A percentile compares a stretch with the other conserved stretches of the same genome.
Evolutionary conservation across 495 filamentous ascomycete genomes (phyloP).

Genomic region (Xylaria cubensis): DNA sequence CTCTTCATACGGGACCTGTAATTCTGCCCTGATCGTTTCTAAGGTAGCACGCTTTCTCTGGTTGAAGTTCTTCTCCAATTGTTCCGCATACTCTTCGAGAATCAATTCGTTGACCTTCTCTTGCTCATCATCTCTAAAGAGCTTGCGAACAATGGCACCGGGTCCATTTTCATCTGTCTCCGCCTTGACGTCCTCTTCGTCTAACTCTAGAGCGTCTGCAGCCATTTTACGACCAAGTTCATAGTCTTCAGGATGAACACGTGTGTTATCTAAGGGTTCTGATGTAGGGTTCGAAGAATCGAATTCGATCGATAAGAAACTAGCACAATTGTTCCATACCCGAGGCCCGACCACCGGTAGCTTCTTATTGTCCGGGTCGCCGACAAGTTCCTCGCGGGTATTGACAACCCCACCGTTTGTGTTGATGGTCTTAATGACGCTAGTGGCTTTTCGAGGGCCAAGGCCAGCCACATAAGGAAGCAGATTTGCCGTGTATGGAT

Average conservation of each 20-base stretch:
- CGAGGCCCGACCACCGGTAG: conserved; percentile 82
- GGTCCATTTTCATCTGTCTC: conserved; percentile 87
- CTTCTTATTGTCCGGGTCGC: conserved; percentile 77
- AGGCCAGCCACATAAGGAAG: conserved; percentile 92
- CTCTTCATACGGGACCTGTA: conserved; percentile 93
- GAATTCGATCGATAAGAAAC: conserved; percentile 89
- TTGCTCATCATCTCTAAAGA: conserved; percentile 88
- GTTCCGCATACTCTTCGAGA: conserved; percentile 94
- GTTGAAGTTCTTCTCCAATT: conserved; percentile 89
- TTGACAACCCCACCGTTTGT: conserved; percentile 83
- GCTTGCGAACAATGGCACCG: conserved; percentile 87
- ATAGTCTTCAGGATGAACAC: conserved; percentile 97
- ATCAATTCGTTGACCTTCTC: conserved; percentile 97
- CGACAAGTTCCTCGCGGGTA: conserved; percentile 83
- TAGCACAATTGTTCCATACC: conserved; percentile 95
- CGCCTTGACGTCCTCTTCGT: conserved; percentile 96
- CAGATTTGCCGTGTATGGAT: conserved; percentile 80
- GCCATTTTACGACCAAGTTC: conserved; percentile 97
- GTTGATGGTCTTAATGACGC: conserved; percentile 88
- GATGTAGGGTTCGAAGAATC: conserved; percentile 77
- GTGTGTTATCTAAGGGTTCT: conserved; percentile 94
- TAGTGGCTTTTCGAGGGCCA: conserved; percentile 88
- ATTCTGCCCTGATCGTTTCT: conserved; percentile 93
- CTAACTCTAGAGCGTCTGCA: conserved; percentile 91
- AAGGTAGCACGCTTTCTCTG: conserved; percentile 95